Base-by-base conservation (phyloP, 768 basidiomycete species). In the Xanthoconium purpureum region DNA sequence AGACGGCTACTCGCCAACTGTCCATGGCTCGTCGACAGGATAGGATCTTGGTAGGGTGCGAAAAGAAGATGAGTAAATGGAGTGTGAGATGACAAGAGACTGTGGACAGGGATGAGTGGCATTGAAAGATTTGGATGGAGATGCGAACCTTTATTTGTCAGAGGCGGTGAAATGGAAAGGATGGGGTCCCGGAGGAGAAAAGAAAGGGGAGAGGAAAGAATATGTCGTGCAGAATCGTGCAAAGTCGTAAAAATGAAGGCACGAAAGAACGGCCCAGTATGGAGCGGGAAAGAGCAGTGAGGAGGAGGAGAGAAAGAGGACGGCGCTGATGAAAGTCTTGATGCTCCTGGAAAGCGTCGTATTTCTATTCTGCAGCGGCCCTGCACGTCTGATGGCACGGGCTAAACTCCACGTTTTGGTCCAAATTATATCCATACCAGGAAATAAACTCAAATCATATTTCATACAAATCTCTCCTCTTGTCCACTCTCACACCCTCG, bases 1-100 rank as follows among this genome's bases (percentile, higher is more conserved):
- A 83, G 63, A 97, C 92, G 59, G 94, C 93, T 65, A 97, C 89
- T 80, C 93, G 88, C 91, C 91, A 94, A 73, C 87, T 88, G 78
- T 94, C 91, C 91, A 94, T 93, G 74, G 80, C 76, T 79, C 47
- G 60, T 55, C 56, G 47, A 50, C 36, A 46, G 50, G 44, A 61
- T 46, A 49, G 44, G 57, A 58, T 54, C 52, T 54, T 47, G 57
- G 48, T 20, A 51, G 65, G 61, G 56, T 24, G 62, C 63, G 55
- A 54, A 58, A 48, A 54, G 50, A 58, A 55, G 56, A 58, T 54
- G 64, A 59, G 60, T 49, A 58, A 55, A 69, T 63, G 68, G 53
- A 50, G 40, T 46, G 56, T 30, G 50, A 47, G 58, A 55, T 51
- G 57, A 38, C 32, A 51, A 17, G 47, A 43, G 54, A 55, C 72